Conservation (phyloP, 768 basidiomycete genomes). For the Tricholomella constricta region DNA sequence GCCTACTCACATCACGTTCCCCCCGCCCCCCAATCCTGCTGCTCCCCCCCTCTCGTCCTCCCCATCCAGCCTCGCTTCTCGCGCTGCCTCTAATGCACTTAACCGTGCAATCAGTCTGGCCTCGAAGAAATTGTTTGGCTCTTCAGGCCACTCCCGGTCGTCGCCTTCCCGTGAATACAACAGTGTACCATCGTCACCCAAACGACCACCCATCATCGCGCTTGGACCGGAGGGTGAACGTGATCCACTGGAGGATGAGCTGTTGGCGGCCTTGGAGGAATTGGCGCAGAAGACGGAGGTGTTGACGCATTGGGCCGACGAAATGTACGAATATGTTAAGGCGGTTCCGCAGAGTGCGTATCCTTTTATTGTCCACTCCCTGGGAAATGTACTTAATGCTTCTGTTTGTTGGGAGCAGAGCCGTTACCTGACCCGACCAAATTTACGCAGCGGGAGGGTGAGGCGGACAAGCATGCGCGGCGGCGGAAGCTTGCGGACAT, state of each 20-base stretch:
- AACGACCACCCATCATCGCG: constrained; percentile 55
- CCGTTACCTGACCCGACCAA: constrained; percentile 81
- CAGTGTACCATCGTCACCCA: constrained; percentile 54
- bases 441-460: constrained; percentile 70
- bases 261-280: constrained; percentile 83
- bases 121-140: constrained; percentile 79
- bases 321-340: constrained; percentile 89
- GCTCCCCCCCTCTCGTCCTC: constrained; percentile 63
- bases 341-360: constrained; percentile 79
- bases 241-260: constrained; percentile 78
- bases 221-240: constrained; percentile 46
- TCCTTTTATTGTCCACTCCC: neutral
- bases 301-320: constrained; percentile 91
- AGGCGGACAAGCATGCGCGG: constrained; percentile 68
- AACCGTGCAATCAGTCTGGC: constrained; percentile 80
- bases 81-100: constrained; percentile 71
- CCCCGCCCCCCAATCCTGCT: constrained; percentile 61
- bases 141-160: constrained; percentile 36
- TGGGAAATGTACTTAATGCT: too few relatives aligned
- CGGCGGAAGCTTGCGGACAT: constrained; percentile 72
- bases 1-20: constrained; percentile 58
- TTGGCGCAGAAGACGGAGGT: constrained; percentile 96
- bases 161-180: constrained; percentile 39
- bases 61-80: constrained; percentile 59
- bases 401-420: constrained; percentile 44